Evolutionary conservation across 768 basidiomycete species (phyloP).

Genomic region (Podaxis pistillaris): DNA sequence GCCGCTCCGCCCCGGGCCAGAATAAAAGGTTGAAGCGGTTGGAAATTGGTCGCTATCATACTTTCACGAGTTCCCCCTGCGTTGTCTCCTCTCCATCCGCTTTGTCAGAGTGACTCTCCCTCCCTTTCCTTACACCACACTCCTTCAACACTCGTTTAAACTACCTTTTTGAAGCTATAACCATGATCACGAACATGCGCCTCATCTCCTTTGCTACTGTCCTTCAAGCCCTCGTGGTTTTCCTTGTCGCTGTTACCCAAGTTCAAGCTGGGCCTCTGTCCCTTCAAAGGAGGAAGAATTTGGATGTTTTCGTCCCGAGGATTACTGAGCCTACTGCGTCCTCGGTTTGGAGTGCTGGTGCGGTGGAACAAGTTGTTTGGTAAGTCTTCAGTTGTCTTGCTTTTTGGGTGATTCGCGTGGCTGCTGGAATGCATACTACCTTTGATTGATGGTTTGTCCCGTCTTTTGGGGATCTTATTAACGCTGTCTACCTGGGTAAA

Average conservation of each 20-base stretch:
- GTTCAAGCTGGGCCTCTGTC: slow-evolving; percentile 23
- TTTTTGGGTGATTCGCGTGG: no score
- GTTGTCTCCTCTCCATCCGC: neutral
- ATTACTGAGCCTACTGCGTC: slow-evolving; percentile 27
- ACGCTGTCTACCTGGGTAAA: neutral
- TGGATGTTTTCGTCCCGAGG: slow-evolving; percentile 31
- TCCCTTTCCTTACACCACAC: slow-evolving; percentile 7
- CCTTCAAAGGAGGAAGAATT: slow-evolving; percentile 21
- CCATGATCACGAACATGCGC: slow-evolving; percentile 20
- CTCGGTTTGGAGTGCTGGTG: slow-evolving; percentile 29
- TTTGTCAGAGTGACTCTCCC: neutral
- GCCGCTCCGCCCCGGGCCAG: neutral
- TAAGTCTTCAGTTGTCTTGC: slow-evolving; percentile 14
- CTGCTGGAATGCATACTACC: no score
- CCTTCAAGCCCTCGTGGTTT: slow-evolving; percentile 23
- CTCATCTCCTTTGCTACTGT: slow-evolving; percentile 23
- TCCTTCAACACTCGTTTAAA: slow-evolving; percentile 4
- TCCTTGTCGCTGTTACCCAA: slow-evolving; percentile 21
- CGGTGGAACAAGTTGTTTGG: slow-evolving; percentile 28
- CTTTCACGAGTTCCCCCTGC: neutral
- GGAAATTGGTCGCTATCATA: neutral
- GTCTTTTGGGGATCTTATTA: no score
- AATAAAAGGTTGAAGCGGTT: neutral
- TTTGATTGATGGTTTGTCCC: no score
- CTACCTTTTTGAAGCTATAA: slow-evolving; percentile 1